Percentiles rank a stretch among this genome's conserved stretches.
These are phyloP conservation scores for Rhynchosporium graminicola DNA, from an alignment of 2,329 filamentous ascomycete genomes.

Conservation along the genomic window DNA sequence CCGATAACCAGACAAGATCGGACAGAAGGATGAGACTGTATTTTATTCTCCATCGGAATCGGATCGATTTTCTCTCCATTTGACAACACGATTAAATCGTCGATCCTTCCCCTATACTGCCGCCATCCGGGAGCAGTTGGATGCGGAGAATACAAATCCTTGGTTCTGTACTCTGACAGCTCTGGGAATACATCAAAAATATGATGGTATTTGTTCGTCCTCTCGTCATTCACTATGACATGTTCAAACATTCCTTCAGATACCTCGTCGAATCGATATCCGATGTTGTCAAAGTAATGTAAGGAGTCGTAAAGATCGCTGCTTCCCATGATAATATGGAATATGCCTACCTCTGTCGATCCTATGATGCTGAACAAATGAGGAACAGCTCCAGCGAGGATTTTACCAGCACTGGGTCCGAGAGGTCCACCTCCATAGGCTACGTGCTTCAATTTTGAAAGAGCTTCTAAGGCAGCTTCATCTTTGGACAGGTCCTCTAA, in stretches of 20 bases:
- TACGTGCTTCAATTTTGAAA: constrained; percentile 24
- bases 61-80: constrained; percentile 25
- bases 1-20: constrained; percentile 24
- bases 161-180: constrained; percentile 40
- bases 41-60: constrained; percentile 41
- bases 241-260: constrained; percentile 34
- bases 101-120: constrained; percentile 18
- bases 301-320: neutral
- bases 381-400: constrained; percentile 7
- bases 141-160: constrained; percentile 44
- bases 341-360: constrained; percentile 19
- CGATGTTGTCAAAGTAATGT: constrained; percentile 16
- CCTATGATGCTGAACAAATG: constrained; percentile 24
- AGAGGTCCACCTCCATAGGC: constrained; percentile 23
- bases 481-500: constrained; percentile 22
- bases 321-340: neutral
- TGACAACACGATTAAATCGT: constrained; percentile 23
- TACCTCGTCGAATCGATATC: constrained; percentile 22
- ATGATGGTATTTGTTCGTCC: constrained; percentile 29
- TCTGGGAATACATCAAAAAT: constrained; percentile 43
- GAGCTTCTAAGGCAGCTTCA: neutral
- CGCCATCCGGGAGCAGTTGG: constrained; percentile 40
- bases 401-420: constrained; percentile 8
- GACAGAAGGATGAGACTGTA: constrained; percentile 42
- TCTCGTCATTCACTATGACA: constrained; percentile 28